Evolutionary conservation across 345 rosid genomes (phyloP), one percentile per base, ranked within the genome.

Genomic region (Theobroma cacao): DNA sequence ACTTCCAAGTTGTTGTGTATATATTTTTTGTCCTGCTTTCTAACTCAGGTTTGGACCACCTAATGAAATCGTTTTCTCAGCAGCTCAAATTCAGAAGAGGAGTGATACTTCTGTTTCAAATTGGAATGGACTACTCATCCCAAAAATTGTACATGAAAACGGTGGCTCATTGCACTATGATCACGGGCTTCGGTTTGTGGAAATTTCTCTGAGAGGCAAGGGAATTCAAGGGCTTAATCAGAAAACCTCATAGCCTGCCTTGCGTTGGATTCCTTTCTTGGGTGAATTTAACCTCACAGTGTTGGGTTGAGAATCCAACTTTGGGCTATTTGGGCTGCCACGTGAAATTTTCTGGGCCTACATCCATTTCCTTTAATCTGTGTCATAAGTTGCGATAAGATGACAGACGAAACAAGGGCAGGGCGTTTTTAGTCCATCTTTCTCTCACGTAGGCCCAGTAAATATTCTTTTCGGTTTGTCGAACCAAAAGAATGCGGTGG

Each of bases 11-110:
- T 34, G n/a, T 26, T 30, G 1, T 34, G 20, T 1, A 34, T n/a
- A 13, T 11, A 11, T 34, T 12, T 52, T 33, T 20, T n/a, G n/a
- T n/a, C n/a, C n/a, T 12, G 14, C 1, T 36, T 30, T 18, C 14
- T 52, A 63, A 31, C n/a, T 63, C n/a, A 34, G 28, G 45, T 18
- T 73, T 55, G 65, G 65, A 55, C 65, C 76, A 73, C 65, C 36
- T 34, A 24, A 36, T 38, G 34, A 34, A 55, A 36, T 55, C 34
- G 13, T 55, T 38, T 55, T 55, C 33, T 56, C 33, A 38, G 22
- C 48, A 22, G n/a, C 34, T 22, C 43, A n/a, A 34, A n/a, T 13
- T 38, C 64, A 3, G 76, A 56, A 22, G 59, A 2, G 17, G 41
- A 53, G n/a, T 72, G 40, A 56, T 55, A 34, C 2, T 7, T 22